These are phyloP conservation scores for Saksenaea oblongispora DNA, from an alignment of 371 early-diverging fungal genomes.

Conservation along the genomic window DNA sequence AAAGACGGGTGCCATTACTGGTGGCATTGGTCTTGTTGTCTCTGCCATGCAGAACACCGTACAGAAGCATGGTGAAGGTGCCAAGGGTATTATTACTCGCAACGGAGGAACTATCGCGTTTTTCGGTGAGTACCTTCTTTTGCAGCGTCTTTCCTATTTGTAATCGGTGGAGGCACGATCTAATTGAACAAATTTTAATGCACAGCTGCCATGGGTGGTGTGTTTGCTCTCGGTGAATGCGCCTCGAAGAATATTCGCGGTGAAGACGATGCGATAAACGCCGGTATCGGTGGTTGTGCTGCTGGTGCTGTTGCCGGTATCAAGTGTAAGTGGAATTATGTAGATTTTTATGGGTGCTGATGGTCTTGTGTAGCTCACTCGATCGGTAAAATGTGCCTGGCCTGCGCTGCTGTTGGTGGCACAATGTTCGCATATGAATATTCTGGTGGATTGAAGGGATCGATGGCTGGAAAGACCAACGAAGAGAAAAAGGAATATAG, in stretches of 20 bases:
- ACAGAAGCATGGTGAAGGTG: slow-evolving; percentile 65
- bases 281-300: slow-evolving; percentile 75
- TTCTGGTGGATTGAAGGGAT: slow-evolving; percentile 65
- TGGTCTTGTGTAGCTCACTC: slow-evolving; percentile 47
- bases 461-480: slow-evolving; percentile 44
- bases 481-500: slow-evolving; percentile 54
- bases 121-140: slow-evolving; percentile 58
- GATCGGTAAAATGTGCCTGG: slow-evolving; percentile 57
- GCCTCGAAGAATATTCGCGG: slow-evolving; percentile 61
- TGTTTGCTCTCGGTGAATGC: slow-evolving; percentile 71
- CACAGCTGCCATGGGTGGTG: slow-evolving; percentile 80
- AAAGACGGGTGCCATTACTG: slow-evolving; percentile 59
- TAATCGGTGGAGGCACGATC: neutral
- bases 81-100: slow-evolving; percentile 66
- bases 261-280: slow-evolving; percentile 71
- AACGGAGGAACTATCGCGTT: slow-evolving; percentile 71
- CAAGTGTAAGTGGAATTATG: slow-evolving; percentile 40
- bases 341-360: slow-evolving; percentile 1
- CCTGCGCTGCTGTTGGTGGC: slow-evolving; percentile 69
- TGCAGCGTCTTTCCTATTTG: neutral
- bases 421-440: slow-evolving; percentile 75
- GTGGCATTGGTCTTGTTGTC: slow-evolving; percentile 68
- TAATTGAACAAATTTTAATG: neutral
- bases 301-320: slow-evolving; percentile 75
- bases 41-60: slow-evolving; percentile 76